Base-by-base conservation (phyloP, 768 basidiomycete species). In the Russula ochroleuca region DNA sequence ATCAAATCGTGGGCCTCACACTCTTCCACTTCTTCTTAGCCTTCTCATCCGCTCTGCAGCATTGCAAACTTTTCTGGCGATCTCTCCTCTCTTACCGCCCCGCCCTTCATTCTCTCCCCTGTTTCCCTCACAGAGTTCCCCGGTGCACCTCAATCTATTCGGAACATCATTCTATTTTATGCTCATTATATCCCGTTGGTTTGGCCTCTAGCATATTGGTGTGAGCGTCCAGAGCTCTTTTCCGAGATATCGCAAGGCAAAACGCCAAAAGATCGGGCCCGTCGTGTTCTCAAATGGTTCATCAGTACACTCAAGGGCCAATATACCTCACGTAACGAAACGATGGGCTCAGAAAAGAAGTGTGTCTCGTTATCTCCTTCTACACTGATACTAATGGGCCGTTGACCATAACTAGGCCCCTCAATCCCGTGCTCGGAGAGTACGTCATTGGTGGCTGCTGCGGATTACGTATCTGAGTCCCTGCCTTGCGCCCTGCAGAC, bases 281-380 rank as follows among this genome's bases (percentile, higher is more conserved):
- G 91, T 57, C 83, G 86, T 7, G 92, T 98, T n/a, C 80, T 98
- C 50, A 84, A 82, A 70, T 99, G 96, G 96, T 99, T 98, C 77
- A 90, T 99, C 71, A 87, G 87, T 70, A 99, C 96, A 0, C 81
- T 99, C 56, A 97, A 94, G 73, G 95, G 93, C 15, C 94, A 97
- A 72, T 94, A 94, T 73, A 98, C 91, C 47, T 92, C 92, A 19
- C 80, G 95, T 54, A 98, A 98, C 70, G 94, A 97, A 77, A 87
- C 87, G 67, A 88, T 94, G 85, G 96, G 96, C 15, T 93, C 91
- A 1, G 95, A 98, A 83, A 98, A 98, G 81, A 98, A 98, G 91
- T 92, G 66, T 53, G 85, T 77, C 40, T 21, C 37, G 57, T 25
- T 19, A 25, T 33, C 11, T 33, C 47, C 28, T 53, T 38, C 14